These are phyloP conservation scores for Candida corydali DNA, from an alignment of 805 yeast species.

Conservation along the genomic window DNA sequence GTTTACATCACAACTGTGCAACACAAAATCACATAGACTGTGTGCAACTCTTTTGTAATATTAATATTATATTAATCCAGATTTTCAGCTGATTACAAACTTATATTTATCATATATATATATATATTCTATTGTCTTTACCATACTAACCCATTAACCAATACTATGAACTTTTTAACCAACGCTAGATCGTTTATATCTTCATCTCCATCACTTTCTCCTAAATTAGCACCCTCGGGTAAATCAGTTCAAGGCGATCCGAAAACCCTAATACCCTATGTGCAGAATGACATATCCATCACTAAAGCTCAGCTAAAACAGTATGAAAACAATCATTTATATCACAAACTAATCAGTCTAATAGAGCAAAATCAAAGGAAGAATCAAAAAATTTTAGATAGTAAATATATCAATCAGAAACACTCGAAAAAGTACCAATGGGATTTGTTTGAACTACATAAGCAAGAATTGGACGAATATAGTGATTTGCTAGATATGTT, in stretches of 20 bases:
- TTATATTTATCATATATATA: too few species aligned
- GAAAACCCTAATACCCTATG: slow-evolving; percentile 15
- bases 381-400: slow-evolving; percentile 13
- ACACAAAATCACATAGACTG: not conserved
- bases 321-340: slow-evolving; percentile 19
- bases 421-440: slow-evolving; percentile 12
- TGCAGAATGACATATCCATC: slow-evolving; percentile 19
- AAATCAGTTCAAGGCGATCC: slow-evolving; percentile 15
- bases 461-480: slow-evolving; percentile 16
- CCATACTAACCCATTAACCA: too few species aligned
- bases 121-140: too few species aligned
- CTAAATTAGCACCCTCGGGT: slow-evolving; percentile 7
- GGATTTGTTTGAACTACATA: slow-evolving; percentile 17
- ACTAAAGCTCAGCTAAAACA: slow-evolving; percentile 19
- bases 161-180: slow-evolving; percentile 2
- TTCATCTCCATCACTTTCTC: not conserved
- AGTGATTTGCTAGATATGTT: slow-evolving; percentile 17
- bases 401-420: slow-evolving; percentile 11
- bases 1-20: not conserved
- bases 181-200: slow-evolving; percentile 1
- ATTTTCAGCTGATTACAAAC: not conserved
- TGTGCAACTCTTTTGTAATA: too few species aligned
- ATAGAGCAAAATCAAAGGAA: slow-evolving; percentile 18
- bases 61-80: too few species aligned
- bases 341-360: slow-evolving; percentile 18